Base-by-base conservation (phyloP, 116 monocot species). In the Phalaenopsis hybrid region DNA sequence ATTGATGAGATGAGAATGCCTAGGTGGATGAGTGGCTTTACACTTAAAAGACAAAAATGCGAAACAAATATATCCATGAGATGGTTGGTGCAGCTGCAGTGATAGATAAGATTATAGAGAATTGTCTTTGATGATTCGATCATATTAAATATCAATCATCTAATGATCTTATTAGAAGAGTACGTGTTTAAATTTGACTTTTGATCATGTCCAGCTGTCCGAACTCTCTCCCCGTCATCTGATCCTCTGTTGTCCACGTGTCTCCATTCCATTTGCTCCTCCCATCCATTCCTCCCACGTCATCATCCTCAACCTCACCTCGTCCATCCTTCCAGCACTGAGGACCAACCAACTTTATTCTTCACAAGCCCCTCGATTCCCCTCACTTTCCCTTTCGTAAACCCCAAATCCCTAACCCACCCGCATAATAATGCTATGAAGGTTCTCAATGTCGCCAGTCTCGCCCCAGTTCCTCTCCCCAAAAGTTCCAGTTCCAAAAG, bases 401-500 rank as follows among this genome's bases (percentile, higher is more conserved):
- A 9, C 28, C 25, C 2, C 3, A 69, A 50, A 84, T 25, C 67
- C 28, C 21, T 28, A 67, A 67, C 28, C 28, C 67, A 55, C 15
- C 28, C 25, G 0, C 15, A 75, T 44, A 84, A 86, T 84, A 86
- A 86, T 87, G 88, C 88, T 75, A 95, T 96, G 96, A 85, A 92
- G 82, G 96, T 94, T 81, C 89, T 96, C 83, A 94, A 87, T 76
- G 94, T 88, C 59, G 88, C 96, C 76, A 83, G 86, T 4, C 43
- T 94, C 2, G 81, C 86, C 8, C 92, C 94, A 49, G 25, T 88
- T 78, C 78, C 89, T 16, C 85, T 89, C 76, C 88, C 83, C 76
- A 88, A 73, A 77, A 44, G 43, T 69, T 20, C 80, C 52, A 15
- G 8, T 74, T 45, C 78, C 80, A 90, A 61, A 75, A 84, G 69